Evolutionary conservation across 164 flowering plant species (phyloP), one percentile per base, ranked within the genome.

Genomic region (Umbilicus rupestris): DNA sequence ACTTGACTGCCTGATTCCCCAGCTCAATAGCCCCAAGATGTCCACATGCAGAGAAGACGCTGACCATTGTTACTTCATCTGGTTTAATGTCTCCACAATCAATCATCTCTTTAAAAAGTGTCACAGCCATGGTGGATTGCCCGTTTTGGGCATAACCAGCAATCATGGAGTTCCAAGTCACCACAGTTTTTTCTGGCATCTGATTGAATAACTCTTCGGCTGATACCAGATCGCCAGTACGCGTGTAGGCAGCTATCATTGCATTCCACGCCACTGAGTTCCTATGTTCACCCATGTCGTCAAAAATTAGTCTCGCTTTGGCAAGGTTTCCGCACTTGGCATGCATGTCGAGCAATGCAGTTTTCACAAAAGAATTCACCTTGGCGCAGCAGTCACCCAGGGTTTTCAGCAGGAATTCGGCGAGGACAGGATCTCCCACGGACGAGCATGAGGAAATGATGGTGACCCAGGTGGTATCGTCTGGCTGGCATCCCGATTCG

Each of bases 81-180:
- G 94, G 92, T 68, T 73, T 77, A 28, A 65, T 15, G 22, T 65
- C 63, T 20, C 66, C 17, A 11, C 52, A 28, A 31, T 26, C 24
- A 17, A 70, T 62, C 90, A 90, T 86, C 55, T 82, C 83, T 72
- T 73, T 79, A 71, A 90, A 86, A 19, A 90, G 78, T 55, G 83
- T 78, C 52, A 90, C 71, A 24, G 97, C 87, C 64, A 67, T 26
- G 7, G 74, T 67, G 8, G 87, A 84, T 39, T 82, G 83, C 31
- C 94, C 97, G 65, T 85, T 88, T 71, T 90, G 97, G 55, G 90
- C 81, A 76, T 83, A 90, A 17, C 92, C 97, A 16, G 88, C 76
- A 62, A 87, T 83, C 88, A 89, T 84, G 0, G 96, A 77, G 71
- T 89, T 89, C 96, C 95, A 88, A 0, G 91, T 80, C 66, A 87